Base-by-base conservation (phyloP, 495 filamentous ascomycete genomes). In the Neurospora sp. region DNA sequence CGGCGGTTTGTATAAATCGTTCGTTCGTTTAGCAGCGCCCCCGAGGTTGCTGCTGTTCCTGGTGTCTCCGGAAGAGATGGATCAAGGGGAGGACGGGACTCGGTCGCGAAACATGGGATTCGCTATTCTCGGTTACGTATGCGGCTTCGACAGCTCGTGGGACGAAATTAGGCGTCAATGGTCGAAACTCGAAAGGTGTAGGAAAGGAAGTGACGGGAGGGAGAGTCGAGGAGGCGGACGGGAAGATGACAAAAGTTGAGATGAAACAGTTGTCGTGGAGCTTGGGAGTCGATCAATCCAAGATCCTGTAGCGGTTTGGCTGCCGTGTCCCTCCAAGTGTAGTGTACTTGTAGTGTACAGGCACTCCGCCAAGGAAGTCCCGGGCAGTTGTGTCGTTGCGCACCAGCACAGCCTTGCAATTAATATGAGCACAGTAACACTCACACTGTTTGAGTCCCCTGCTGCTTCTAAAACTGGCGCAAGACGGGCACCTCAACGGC, bases 1-100 rank as follows among this genome's bases (percentile, higher is more conserved):
- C 71, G 71, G 75, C 69, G 28, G 24, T 72, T 31, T 15, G 40
- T 72, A 76, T 40, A 74, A 48, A 48, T 75, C 73, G 24, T 24
- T 24, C 17, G 11, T 17, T 62, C 24, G 54, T 62, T 28, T 15
- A 62, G 54, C 54, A 71, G 70, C 24, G 39, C 70, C 43, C 19
- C 24, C 38, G n/a, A n/a, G 31, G 54, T 62, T 8, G 54, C 54
- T 62, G 54, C 54, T 62, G 11, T 17, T 17, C 54, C 13, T 28
- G 24, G 24, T n/a, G 70, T 54, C 70, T 31, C 54, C 54, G 54
- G 54, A 62, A 62, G 54, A 71, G 28, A 54, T 71, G 70, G 45
- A 48, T 31, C 19, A 48, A 71, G 34, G 24, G 19, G 39, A 71
- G 39, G 70, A 17, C 37, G 34, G 39, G 70, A 11, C 11, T 39